Conservation (phyloP, 139 green algal genomes). For the Eudorina sp. region DNA sequence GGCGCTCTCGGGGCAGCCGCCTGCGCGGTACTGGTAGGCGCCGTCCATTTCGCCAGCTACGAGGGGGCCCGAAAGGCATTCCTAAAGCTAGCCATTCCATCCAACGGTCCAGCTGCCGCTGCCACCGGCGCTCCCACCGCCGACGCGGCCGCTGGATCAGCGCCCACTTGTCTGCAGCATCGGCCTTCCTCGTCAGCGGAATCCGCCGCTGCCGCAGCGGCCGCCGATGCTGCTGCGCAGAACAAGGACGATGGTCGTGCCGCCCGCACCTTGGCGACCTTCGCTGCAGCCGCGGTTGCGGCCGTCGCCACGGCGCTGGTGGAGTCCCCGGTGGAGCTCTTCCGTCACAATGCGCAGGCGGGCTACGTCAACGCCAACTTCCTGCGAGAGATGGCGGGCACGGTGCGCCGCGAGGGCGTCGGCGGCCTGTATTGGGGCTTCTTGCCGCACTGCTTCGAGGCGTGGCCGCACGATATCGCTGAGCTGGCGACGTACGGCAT, state of each 20-base stretch:
- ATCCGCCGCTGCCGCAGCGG: not conserved
- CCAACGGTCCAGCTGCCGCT: too few relatives aligned
- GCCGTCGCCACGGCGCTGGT: conserved; percentile 69
- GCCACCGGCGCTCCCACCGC: not conserved
- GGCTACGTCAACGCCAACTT: conserved; percentile 63
- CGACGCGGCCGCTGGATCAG: not conserved
- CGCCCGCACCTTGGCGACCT: conserved; percentile 42
- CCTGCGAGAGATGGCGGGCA: conserved; percentile 65
- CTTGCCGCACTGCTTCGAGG: conserved; percentile 77
- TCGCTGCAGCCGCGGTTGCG: conserved; percentile 54
- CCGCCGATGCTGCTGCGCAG: not conserved
- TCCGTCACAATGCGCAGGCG: conserved; percentile 69
- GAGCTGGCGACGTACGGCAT: conserved; percentile 58
- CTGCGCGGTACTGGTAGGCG: conserved; percentile 69
- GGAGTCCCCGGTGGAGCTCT: conserved; percentile 79
- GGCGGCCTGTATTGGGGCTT: conserved; percentile 74
- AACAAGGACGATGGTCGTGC: not conserved
- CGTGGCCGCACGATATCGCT: conserved; percentile 75
- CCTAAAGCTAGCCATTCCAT: too few relatives aligned
- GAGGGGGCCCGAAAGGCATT: conserved; percentile 28
- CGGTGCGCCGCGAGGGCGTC: conserved; percentile 50
- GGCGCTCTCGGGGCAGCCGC: conserved; percentile 52
- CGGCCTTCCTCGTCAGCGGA: not conserved
- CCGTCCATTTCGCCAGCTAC: conserved; percentile 70
- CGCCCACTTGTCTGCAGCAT: not conserved